Conservation (phyloP, 2,329 filamentous ascomycete genomes). For the Phoma sp. region DNA sequence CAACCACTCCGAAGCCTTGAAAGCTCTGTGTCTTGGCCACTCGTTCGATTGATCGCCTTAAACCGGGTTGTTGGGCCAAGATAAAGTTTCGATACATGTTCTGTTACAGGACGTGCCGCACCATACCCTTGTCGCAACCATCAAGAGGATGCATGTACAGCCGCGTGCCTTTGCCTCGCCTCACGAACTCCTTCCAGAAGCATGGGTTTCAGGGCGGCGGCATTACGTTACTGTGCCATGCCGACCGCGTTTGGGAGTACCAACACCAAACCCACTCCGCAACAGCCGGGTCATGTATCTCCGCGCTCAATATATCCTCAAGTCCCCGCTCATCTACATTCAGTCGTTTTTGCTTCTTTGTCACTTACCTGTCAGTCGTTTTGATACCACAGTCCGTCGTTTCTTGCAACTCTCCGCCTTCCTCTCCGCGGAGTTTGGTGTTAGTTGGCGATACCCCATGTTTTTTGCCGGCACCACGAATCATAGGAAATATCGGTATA, state of each 20-base stretch:
- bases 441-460: constrained; percentile 6
- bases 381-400: constrained; percentile 1
- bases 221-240: constrained; percentile 13
- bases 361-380: constrained; percentile 3
- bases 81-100: constrained; percentile 15
- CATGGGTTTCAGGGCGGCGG: constrained; percentile 10
- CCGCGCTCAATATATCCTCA: constrained; percentile 13
- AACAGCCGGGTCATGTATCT: constrained; percentile 3
- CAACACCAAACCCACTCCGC: not conserved
- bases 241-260: constrained; percentile 11
- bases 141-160: not conserved
- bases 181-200: constrained; percentile 13
- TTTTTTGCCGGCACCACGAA: constrained; percentile 19
- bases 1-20: not conserved
- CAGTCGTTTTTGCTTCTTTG: not conserved
- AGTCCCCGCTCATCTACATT: constrained; percentile 3
- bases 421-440: not conserved
- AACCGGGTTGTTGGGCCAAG: constrained; percentile 12
- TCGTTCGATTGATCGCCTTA: constrained; percentile 1
- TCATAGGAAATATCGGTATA: constrained; percentile 10
- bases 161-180: not conserved
- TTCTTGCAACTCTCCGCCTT: not conserved
- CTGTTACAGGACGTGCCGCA: constrained; percentile 16
- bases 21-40: constrained; percentile 10
- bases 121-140: constrained; percentile 6